Evolutionary conservation across 208 protist genomes (phyloP).

Genomic region (Leishmania aethiopica): DNA sequence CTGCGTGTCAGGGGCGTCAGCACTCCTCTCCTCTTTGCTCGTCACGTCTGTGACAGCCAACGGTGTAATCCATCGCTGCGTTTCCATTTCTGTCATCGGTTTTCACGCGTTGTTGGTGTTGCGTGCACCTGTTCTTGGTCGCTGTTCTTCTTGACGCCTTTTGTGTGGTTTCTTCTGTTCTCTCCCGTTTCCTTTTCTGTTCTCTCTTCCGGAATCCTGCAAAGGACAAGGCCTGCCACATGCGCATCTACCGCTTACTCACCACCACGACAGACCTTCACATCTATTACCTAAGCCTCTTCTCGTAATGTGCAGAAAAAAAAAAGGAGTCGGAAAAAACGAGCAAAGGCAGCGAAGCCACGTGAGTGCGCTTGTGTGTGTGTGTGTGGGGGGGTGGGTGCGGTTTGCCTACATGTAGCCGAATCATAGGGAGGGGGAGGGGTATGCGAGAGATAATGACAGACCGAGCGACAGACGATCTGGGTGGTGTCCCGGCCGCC

Average conservation of each 20-base stretch:
- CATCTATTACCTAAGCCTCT: not conserved
- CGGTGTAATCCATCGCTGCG: not conserved
- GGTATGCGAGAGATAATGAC: too few relatives aligned
- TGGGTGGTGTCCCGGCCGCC: not conserved
- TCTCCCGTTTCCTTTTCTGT: too few relatives aligned
- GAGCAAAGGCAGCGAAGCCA: not conserved
- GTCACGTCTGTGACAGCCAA: not conserved
- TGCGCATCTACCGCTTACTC: not conserved
- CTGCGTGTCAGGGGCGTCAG: not conserved
- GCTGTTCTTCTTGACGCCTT: not conserved
- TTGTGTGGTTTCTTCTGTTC: too few relatives aligned
- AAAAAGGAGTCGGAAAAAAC: conserved; percentile 1
- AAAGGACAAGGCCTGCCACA: not conserved
- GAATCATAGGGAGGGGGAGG: not conserved
- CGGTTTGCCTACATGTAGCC: not conserved
- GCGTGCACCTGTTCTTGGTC: not conserved
- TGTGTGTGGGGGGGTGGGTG: not conserved
- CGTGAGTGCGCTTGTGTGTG: not conserved
- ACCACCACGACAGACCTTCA: not conserved
- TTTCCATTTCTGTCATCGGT: not conserved
- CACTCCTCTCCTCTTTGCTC: too few relatives aligned
- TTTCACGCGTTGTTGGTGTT: not conserved
- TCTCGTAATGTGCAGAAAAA: not conserved
- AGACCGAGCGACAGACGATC: not conserved
- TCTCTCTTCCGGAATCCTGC: not conserved